phyloP scores from a whole-genome alignment of 192 early-diverging fungal species.

The Coemansia sp. region DNA sequence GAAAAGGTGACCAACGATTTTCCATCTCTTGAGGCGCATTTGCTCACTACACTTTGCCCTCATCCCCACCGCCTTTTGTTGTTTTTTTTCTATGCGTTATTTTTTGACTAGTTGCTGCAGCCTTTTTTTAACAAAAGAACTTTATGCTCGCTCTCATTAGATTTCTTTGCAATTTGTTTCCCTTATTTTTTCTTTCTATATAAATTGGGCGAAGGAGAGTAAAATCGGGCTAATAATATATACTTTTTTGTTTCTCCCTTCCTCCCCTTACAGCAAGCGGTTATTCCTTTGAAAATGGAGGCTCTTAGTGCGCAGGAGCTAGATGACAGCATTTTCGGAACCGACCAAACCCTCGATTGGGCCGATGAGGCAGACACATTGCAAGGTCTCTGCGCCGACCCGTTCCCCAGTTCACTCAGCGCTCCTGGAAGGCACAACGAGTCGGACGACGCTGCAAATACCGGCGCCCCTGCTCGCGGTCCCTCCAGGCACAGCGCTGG shows the following conservation, averaged over 20 bases:
- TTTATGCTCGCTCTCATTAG: not conserved
- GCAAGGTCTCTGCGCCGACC: slow-evolving; percentile 20
- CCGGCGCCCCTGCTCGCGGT: not conserved
- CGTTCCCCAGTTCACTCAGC: slow-evolving; percentile 3
- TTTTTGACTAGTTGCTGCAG: no score
- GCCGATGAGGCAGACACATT: slow-evolving; percentile 41
- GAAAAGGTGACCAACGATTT: no score
- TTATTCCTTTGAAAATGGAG: slow-evolving; percentile 27
- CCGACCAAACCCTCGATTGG: slow-evolving; percentile 49
- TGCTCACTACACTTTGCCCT: no score
- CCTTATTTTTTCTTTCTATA: not conserved
- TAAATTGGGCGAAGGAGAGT: not conserved
- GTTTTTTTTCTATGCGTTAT: no score
- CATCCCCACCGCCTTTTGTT: no score
- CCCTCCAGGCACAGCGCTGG: not conserved
- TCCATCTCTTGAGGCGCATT: no score
- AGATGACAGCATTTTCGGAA: slow-evolving; percentile 52
- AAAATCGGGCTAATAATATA: not conserved
- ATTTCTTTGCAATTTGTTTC: slow-evolving; percentile 7
- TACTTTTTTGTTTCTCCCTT: not conserved
- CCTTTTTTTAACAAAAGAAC: no score
- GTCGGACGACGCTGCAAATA: not conserved
- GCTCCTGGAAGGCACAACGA: slow-evolving; percentile 16
- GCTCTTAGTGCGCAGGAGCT: slow-evolving; percentile 37
- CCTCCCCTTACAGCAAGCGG: not conserved